Evolutionary conservation across 352 stramenopile species (phyloP).

Genomic region (Phytophthora citricola): DNA sequence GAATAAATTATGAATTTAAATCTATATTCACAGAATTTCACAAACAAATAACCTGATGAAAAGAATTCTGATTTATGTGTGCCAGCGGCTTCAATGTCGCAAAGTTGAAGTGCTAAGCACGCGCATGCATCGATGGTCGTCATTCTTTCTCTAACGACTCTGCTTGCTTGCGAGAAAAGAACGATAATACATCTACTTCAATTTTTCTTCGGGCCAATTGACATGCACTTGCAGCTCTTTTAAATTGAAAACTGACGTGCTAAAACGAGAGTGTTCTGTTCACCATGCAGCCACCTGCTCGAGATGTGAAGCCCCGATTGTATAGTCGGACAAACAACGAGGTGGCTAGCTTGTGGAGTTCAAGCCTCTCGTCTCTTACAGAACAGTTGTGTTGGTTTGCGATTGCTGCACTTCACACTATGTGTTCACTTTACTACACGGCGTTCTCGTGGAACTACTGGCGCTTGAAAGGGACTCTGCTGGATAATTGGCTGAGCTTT

Average conservation of each 20-base stretch:
- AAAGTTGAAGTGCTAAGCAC: conserved; percentile 19
- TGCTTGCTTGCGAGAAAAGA: too few relatives aligned
- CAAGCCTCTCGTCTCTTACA: not conserved
- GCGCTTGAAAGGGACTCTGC: conserved; percentile 2
- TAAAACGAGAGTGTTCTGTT: too few relatives aligned
- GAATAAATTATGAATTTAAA: not conserved
- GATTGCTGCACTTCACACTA: conserved; percentile 2
- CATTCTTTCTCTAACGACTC: too few relatives aligned
- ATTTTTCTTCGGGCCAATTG: too few relatives aligned
- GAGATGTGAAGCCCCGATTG: not conserved
- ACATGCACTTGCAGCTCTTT: too few relatives aligned
- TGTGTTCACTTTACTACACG: conserved; percentile 7
- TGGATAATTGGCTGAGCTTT: conserved; percentile 13
- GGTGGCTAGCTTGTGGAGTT: conserved; percentile 2
- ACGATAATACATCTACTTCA: too few relatives aligned
- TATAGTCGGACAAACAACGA: not conserved
- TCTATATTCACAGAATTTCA: too few relatives aligned
- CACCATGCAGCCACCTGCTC: not conserved
- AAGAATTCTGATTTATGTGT: not conserved
- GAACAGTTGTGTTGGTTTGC: conserved; percentile 5
- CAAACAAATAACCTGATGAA: not conserved
- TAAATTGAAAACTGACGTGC: too few relatives aligned
- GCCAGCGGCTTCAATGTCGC: conserved; percentile 2
- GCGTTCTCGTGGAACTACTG: conserved; percentile 7
- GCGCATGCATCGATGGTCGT: not conserved